These are phyloP conservation scores for Arachis monticola DNA, from an alignment of 331 rosid genomes.

Conservation along the genomic window DNA sequence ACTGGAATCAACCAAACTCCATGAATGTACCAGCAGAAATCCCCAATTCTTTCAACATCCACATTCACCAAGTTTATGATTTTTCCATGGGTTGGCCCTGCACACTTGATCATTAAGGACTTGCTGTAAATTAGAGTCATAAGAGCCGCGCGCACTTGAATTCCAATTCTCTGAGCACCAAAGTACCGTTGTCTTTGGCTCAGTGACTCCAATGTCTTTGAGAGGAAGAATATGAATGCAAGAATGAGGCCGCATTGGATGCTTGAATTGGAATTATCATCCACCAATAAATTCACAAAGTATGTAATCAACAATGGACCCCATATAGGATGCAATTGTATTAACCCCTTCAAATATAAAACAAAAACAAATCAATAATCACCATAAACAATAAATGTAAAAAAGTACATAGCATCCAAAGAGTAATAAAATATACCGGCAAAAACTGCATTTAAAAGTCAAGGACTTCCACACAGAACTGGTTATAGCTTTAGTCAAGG, in stretches of 20 bases:
- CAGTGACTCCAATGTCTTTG: conserved; percentile 78
- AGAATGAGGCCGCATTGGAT: conserved; percentile 65
- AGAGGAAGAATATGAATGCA: conserved; percentile 73
- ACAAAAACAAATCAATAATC: not conserved
- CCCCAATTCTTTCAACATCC: conserved; percentile 88
- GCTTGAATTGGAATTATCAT: conserved; percentile 52
- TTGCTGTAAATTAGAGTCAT: conserved; percentile 62
- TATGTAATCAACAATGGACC: conserved; percentile 75
- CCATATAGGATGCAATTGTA: conserved; percentile 77
- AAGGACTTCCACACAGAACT: conserved; percentile 61
- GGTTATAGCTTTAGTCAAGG: conserved; percentile 64
- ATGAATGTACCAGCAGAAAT: conserved; percentile 77
- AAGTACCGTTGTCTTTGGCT: conserved; percentile 91
- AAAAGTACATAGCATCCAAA: conserved; percentile 27
- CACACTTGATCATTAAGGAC: conserved; percentile 52
- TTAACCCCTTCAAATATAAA: conserved; percentile 59
- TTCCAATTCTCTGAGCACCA: conserved; percentile 79
- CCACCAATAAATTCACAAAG: conserved; percentile 33
- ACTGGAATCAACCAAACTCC: conserved; percentile 92
- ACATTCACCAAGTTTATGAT: conserved; percentile 69
- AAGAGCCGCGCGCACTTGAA: conserved; percentile 75
- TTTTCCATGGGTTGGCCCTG: conserved; percentile 64
- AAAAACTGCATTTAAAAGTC: conserved; percentile 65
- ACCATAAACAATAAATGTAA: not conserved
- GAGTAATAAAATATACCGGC: conserved; percentile 58